phyloP scores from a whole-genome alignment of 805 yeast genomes.

The Nakazawaea pomicola region DNA sequence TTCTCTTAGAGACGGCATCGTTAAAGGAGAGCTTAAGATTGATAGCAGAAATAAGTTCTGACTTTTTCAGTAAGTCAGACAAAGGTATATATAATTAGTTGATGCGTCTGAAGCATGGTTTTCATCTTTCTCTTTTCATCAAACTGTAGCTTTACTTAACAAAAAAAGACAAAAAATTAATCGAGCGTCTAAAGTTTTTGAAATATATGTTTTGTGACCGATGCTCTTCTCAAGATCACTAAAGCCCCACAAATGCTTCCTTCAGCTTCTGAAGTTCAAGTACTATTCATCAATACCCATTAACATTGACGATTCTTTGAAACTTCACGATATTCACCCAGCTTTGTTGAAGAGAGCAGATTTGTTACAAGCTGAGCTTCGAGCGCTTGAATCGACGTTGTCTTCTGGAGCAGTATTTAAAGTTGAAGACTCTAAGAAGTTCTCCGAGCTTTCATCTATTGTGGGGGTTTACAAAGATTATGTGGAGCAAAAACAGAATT shows the following conservation, averaged over 20 bases:
- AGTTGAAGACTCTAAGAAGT: constrained; percentile 42
- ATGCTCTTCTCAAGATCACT: neutral
- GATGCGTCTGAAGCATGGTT: neutral
- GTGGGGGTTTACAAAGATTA: constrained; percentile 38
- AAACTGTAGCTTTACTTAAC: neutral
- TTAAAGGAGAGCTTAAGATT: constrained; percentile 47
- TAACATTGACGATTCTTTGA: constrained; percentile 1
- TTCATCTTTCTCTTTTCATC: too few species aligned
- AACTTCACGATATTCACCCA: constrained; percentile 37
- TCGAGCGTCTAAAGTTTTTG: too few species aligned
- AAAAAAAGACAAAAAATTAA: neutral
- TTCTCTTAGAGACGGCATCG: constrained; percentile 55
- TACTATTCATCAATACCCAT: neutral
- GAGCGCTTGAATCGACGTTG: constrained; percentile 34
- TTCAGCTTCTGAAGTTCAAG: neutral
- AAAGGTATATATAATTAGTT: constrained; percentile 33
- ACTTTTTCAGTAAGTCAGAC: constrained; percentile 22
- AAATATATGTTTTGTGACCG: neutral
- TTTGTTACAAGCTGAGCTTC: constrained; percentile 34
- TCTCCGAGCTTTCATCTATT: constrained; percentile 39
- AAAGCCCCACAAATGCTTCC: neutral
- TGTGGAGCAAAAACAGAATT: constrained; percentile 24
- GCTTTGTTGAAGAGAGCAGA: constrained; percentile 44
- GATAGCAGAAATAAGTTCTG: constrained; percentile 53
- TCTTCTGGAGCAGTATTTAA: constrained; percentile 39